Evolutionary conservation across 2,329 filamentous ascomycete genomes (phyloP), one percentile per base, ranked within the genome.

Genomic region (Seiridium unicorne): DNA sequence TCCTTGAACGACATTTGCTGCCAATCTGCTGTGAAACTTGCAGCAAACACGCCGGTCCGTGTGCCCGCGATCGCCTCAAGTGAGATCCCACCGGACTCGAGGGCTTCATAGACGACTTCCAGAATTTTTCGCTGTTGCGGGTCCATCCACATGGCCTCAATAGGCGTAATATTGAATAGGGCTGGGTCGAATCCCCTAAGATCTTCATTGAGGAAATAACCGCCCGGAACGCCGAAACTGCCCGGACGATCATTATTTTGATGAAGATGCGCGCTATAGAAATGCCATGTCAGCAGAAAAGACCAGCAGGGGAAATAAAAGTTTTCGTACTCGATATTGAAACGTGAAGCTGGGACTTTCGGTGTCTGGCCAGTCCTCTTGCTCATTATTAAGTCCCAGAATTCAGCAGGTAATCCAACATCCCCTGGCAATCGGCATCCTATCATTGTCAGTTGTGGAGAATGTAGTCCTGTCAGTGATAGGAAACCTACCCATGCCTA

Each of bases 61-160:
- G 63, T 60, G 11, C 69, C 69, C 4, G 55, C 40, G 5, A 73
- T 48, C 1, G 63, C 48, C 1, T 72, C 63, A 7, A 73, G 60
- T 1, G 68, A 58, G 1, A 74, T 56, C 5, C 76, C 75, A 6
- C 69, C 72, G 1, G 65, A 64, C 54, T 76, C 74, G 4, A 84
- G 64, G 0, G 76, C 72, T 56, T 79, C 76, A 48, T 73, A 77
- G 10, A 71, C 69, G 0, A 74, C 70, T 60, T 79, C 74, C 2
- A 77, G 66, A 4, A 74, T 60, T 59, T 72, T 70, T 1, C 76
- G 67, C 58, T 77, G 74, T 62, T 78, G 76, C 0, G 77, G 77
- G 51, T 79, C 77, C 67, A 77, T 74, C 7, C 64, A 65, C 51
- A 66, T 68, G n/a, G 73, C 74, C 62, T 79, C 77, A n/a, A 67